Base-by-base conservation (phyloP, 495 filamentous ascomycete genomes). In the Penicillium fimorum region DNA sequence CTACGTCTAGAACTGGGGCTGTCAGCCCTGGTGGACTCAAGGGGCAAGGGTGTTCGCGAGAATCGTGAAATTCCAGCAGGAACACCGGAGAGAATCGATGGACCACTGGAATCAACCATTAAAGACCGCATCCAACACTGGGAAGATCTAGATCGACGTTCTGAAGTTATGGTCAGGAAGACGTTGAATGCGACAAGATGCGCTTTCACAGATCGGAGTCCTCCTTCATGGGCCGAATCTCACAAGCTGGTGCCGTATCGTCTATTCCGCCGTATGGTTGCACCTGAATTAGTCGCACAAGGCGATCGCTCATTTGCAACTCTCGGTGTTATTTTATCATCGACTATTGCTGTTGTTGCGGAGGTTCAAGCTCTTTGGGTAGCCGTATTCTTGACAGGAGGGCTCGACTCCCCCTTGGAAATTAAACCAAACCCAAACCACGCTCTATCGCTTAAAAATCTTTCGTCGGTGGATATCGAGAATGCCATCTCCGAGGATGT, bases 351-450 rank as follows among this genome's bases (percentile, higher is more conserved):
- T 6, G 69, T 82, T 3, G 75, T 82, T 4, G 82, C 86, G 0
- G 84, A 90, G 55, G 68, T 81, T 3, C 86, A 90, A 57, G 84
- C 82, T 5, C 72, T 91, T 7, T 92, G 87, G 88, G 79, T 85
- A 15, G 75, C 74, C 37, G 84, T 84, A 0, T 90, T 81, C 50
- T 50, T 87, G 0, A 70, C 60, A 0, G 68, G 62, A 2, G 60
- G 50, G 6, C 55, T 70, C 2, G 67, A 69, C 24, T 11, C 38
- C 8, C 29, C 55, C 12, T 13, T 3, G 9, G 35, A 29, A 5
- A 30, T 11, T 7, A 22, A 33, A 3, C 18, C 56, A 18, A 15
- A 2, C 5, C 5, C 47, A 13, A 7, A n/a, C 18, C 13, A 41
- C 1, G 13, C 25, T 1, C 45, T 61, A 8, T 22, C 18, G 5